Percentiles rank a stretch among this genome's conserved stretches.
phyloP scores from a whole-genome alignment of 805 yeast genomes.

The Metschnikowia colocasiae region DNA sequence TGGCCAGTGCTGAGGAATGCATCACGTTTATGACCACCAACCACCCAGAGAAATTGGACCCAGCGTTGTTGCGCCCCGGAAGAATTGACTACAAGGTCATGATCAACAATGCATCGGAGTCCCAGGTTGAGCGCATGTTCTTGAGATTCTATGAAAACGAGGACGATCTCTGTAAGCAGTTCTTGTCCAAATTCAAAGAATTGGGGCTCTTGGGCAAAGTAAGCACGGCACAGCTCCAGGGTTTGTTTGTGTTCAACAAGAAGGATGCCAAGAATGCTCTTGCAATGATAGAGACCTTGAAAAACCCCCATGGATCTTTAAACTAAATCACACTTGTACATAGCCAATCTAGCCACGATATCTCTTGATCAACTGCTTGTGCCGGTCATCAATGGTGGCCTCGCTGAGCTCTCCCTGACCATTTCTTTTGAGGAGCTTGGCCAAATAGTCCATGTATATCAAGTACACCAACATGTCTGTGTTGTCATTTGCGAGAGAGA shows the following conservation, averaged over 20 bases:
- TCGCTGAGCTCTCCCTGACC: conserved; percentile 35
- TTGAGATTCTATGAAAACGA: conserved; percentile 75
- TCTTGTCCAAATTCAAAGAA: conserved; percentile 43
- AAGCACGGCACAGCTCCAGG: conserved; percentile 94
- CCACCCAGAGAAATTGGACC: conserved; percentile 90
- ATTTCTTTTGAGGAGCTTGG: conserved; percentile 35
- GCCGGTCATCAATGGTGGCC: conserved; percentile 37
- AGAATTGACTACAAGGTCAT: conserved; percentile 81
- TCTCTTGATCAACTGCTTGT: conserved; percentile 28
- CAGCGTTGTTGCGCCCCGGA: conserved; percentile 93
- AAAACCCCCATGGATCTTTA: conserved; percentile 23
- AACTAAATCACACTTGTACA: background rate
- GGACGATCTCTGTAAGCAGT: conserved; percentile 48
- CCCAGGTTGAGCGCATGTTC: conserved; percentile 82
- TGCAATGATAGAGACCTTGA: conserved; percentile 51
- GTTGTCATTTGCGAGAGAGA: conserved; percentile 29
- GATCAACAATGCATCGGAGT: conserved; percentile 81
- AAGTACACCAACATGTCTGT: conserved; percentile 44
- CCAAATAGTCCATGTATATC: conserved; percentile 46
- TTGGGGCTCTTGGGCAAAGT: conserved; percentile 46
- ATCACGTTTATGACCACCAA: conserved; percentile 97
- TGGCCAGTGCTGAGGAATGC: conserved; percentile 95
- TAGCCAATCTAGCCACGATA: conserved; percentile 30
- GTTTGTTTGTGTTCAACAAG: conserved; percentile 89
- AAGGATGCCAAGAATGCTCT: conserved; percentile 75